Evolutionary conservation across 768 basidiomycete species (phyloP), one percentile per base, ranked within the genome.

Genomic region (Mycena venus): DNA sequence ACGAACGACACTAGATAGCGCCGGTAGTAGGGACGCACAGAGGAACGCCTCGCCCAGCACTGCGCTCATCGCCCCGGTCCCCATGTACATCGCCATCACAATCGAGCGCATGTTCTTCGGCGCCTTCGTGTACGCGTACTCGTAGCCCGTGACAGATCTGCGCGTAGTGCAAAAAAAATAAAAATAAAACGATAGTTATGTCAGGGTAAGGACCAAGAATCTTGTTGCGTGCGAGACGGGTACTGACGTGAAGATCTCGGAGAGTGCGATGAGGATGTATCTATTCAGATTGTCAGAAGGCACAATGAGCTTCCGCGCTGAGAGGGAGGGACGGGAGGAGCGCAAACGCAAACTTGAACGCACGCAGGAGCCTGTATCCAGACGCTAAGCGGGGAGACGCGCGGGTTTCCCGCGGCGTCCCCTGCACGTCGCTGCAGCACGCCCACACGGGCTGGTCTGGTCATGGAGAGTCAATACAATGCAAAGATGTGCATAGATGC

Each of bases 61-160:
- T 31, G 91, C 83, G 17, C 92, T 84, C 55, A 95, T 51, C 3
- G 94, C 92, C 27, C 81, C 86, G 80, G 82, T 91, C 82, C 92
- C 90, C 42, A 93, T 81, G 84, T 90, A 92, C 34, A 92, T 71
- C 36, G 90, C 85, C 93, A 95, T 95, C 68, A 97, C 94, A 70
- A 96, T 90, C 55, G 94, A 95, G 31, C 91, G 90, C 96, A 96
- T 96, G 83, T 94, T 94, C 82, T 86, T 91, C 17, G 96, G 96
- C n/a, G 95, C 95, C 83, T 96, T 95, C 32, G 93, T 94, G 85
- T 93, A 96, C n/a, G 94, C 95, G 78, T 96, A 96, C 82, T 96
- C 94, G 70, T 96, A 88, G 10, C 93, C 93, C 0, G 94, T 95
- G 83, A 96, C 94, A 5, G n/a, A n/a, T n/a, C n/a, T n/a, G n/a